Evolutionary conservation across 768 basidiomycete species (phyloP).

Genomic region (Naganishia onofrii): DNA sequence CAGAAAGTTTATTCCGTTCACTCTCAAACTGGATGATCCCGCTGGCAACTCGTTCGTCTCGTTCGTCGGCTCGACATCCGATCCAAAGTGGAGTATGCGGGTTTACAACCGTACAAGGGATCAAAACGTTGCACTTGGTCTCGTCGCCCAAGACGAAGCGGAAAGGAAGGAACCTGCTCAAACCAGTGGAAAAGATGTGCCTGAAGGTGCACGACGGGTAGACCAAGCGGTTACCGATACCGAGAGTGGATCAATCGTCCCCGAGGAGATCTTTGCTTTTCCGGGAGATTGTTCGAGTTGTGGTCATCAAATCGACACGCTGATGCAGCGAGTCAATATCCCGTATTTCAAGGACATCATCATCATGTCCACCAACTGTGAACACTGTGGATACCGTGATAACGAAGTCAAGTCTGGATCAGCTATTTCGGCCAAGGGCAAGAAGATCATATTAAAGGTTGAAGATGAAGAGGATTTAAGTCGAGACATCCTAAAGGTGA

Average conservation of each 20-base stretch:
- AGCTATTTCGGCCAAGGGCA: conserved; percentile 83
- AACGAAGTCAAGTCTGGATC: conserved; percentile 95
- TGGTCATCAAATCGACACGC: conserved; percentile 73
- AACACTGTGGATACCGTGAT: conserved; percentile 89
- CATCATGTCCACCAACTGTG: conserved; percentile 98
- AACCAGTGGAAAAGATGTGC: not conserved
- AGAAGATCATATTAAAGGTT: conserved; percentile 80
- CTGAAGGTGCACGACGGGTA: conserved; percentile 27
- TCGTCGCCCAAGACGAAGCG: conserved; percentile 58
- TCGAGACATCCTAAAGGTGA: conserved; percentile 88
- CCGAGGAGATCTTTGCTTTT: conserved; percentile 88
- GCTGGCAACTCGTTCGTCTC: conserved; percentile 96
- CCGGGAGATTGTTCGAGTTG: conserved; percentile 85
- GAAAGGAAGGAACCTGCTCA: not conserved
- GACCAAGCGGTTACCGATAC: conserved; percentile 29
- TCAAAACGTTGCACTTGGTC: conserved; percentile 76
- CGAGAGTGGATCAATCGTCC: conserved; percentile 45
- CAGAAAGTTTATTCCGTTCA: conserved; percentile 68
- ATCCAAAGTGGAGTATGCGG: conserved; percentile 87
- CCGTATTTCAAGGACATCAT: conserved; percentile 98
- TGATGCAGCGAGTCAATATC: conserved; percentile 94
- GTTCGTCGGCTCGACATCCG: conserved; percentile 77
- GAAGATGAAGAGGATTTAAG: conserved; percentile 88
- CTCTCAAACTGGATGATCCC: conserved; percentile 83
- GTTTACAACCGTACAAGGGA: conserved; percentile 74